Conservation (phyloP, 768 basidiomycete genomes). For the Dentipellis fragilis region DNA sequence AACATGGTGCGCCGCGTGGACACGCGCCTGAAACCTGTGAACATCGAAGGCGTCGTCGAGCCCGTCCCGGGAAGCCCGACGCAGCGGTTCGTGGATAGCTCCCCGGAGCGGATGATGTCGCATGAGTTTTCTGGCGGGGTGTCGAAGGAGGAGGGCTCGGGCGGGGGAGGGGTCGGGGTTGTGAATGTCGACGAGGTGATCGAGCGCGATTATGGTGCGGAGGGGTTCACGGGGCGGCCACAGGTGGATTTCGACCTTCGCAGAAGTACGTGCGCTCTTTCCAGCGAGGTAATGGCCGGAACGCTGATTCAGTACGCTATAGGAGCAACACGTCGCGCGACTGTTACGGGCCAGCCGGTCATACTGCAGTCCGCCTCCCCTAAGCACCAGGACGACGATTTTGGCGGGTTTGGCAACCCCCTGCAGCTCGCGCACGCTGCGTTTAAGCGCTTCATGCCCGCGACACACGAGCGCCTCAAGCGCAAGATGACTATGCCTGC, state of each 20-base stretch:
- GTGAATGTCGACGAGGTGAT: too few species aligned
- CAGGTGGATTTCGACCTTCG: neutral
- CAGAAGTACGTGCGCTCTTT: neutral
- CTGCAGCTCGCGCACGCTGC: constrained; percentile 27
- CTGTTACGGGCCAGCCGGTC: neutral
- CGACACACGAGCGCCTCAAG: constrained; percentile 39
- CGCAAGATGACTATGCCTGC: constrained; percentile 65
- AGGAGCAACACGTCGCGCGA: neutral
- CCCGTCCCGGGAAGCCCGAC: neutral
- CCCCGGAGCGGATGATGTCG: neutral
- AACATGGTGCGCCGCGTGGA: neutral
- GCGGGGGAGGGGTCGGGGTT: too few species aligned
- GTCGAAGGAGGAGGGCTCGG: too few species aligned
- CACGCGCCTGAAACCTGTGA: neutral
- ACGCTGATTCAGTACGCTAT: too few species aligned
- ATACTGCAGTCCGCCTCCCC: neutral
- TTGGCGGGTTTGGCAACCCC: constrained; percentile 4
- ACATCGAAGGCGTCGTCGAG: neutral
- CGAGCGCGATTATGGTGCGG: neutral
- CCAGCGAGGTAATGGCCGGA: neutral
- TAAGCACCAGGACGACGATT: constrained; percentile 4
- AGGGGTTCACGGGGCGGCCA: neutral
- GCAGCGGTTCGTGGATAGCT: neutral
- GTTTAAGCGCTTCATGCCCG: constrained; percentile 48
- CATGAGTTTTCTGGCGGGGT: neutral